Evolutionary conservation across 306 rosid species (phyloP).

Genomic region (Clitoria ternatea): DNA sequence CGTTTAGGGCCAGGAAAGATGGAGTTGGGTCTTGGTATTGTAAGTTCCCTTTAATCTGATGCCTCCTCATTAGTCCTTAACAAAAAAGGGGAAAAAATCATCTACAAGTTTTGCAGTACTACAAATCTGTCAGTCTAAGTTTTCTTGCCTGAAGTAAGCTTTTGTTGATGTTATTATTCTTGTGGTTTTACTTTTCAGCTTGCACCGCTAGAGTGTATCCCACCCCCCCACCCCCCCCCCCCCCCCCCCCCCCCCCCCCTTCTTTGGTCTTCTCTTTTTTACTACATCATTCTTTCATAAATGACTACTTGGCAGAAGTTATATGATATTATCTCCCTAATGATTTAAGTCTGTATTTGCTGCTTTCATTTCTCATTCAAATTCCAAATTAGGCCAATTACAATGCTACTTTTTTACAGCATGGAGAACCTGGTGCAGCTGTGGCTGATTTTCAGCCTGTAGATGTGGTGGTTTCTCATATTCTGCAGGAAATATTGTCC

Average conservation of each 20-base stretch:
- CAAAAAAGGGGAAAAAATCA: neutral
- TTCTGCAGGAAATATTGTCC: constrained; percentile 78
- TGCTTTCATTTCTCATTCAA: constrained; percentile 15
- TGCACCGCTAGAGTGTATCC: neutral
- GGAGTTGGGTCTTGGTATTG: constrained; percentile 97
- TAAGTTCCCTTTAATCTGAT: constrained; percentile 38
- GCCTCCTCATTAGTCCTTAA: constrained; percentile 8
- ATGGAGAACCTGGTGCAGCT: constrained; percentile 94
- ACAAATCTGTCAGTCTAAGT: neutral
- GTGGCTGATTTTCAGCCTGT: constrained; percentile 84
- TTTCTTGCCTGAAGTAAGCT: neutral
- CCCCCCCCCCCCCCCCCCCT: too few relatives aligned
- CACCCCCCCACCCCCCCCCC: too few relatives aligned
- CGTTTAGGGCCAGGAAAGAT: constrained; percentile 89
- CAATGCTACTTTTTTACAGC: constrained; percentile 52
- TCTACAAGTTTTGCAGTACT: neutral
- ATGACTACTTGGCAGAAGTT: neutral
- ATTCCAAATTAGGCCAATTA: constrained; percentile 18
- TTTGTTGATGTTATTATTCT: neutral
- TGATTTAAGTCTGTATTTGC: constrained; percentile 14
- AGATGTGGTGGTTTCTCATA: constrained; percentile 80
- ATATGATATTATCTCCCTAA: constrained; percentile 13
- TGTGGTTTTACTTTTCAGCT: constrained; percentile 17
- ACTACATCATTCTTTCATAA: neutral
- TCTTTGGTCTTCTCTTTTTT: neutral